These are phyloP conservation scores for Whalleya microplaca DNA, from an alignment of 2,329 filamentous ascomycete species.

Conservation along the genomic window DNA sequence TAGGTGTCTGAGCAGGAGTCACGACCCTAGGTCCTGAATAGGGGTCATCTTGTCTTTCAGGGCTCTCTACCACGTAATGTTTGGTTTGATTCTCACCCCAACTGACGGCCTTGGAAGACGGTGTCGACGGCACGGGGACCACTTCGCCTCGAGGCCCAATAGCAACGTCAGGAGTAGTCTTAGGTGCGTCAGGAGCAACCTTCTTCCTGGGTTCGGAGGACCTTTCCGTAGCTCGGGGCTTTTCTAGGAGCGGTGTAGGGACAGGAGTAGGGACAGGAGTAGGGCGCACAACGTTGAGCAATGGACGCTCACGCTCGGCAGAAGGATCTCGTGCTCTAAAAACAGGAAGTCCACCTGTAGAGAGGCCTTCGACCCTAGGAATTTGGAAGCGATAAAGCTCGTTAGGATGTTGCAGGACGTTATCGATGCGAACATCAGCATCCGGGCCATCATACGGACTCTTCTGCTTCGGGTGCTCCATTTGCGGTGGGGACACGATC, in stretches of 20 bases:
- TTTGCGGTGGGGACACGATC: constrained; percentile 60
- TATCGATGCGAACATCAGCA: constrained; percentile 66
- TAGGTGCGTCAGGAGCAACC: constrained; percentile 12
- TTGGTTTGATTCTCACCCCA: constrained; percentile 70
- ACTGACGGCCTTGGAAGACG: constrained; percentile 60
- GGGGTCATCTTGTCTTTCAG: constrained; percentile 46
- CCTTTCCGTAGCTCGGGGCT: constrained; percentile 35
- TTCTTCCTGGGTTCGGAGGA: constrained; percentile 17
- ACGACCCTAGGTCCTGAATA: constrained; percentile 35
- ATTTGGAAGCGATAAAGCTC: constrained; percentile 48
- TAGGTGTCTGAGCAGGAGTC: constrained; percentile 33
- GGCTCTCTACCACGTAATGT: constrained; percentile 64
- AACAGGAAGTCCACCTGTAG: constrained; percentile 33
- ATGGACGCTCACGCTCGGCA: constrained; percentile 58
- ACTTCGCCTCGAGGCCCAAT: constrained; percentile 48
- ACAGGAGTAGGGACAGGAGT: constrained; percentile 60
- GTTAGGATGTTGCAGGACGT: constrained; percentile 55
- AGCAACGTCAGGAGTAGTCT: constrained; percentile 40
- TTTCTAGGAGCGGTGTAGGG: constrained; percentile 53
- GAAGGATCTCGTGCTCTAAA: constrained; percentile 56
- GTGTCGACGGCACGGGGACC: constrained; percentile 46
- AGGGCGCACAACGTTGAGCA: constrained; percentile 64
- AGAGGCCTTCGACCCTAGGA: constrained; percentile 31
- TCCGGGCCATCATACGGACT: constrained; percentile 61
- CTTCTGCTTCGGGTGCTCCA: constrained; percentile 46